phyloP scores from a whole-genome alignment of 192 early-diverging fungal genomes.

The Lunasporangiospora selenospora region DNA sequence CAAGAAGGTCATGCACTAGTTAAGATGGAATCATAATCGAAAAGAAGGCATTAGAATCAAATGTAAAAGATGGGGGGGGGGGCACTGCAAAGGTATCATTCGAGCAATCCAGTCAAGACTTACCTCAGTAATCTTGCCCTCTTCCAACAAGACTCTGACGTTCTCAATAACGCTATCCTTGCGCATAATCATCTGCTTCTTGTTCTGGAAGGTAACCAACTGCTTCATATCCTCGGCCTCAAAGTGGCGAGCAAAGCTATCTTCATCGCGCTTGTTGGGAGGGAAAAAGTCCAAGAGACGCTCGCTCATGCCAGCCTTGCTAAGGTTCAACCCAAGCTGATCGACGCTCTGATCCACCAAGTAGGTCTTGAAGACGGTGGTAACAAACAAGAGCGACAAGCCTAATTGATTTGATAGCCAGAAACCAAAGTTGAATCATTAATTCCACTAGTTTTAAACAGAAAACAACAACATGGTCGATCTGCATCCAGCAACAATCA shows the following conservation, averaged over 20 bases:
- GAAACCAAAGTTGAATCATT: too few relatives aligned
- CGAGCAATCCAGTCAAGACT: neutral
- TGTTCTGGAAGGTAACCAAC: slow-evolving; percentile 82
- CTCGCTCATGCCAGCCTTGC: slow-evolving; percentile 72
- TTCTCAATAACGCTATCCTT: slow-evolving; percentile 71
- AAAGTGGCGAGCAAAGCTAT: slow-evolving; percentile 91
- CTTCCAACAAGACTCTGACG: slow-evolving; percentile 68
- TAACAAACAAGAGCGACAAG: slow-evolving; percentile 82
- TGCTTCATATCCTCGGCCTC: slow-evolving; percentile 92
- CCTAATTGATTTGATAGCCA: slow-evolving; percentile 51
- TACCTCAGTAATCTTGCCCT: slow-evolving; percentile 64
- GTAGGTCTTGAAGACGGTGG: slow-evolving; percentile 81
- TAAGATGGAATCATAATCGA: neutral
- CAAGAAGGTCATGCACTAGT: slow-evolving; percentile 65
- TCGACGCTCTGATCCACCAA: slow-evolving; percentile 78
- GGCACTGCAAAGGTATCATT: slow-evolving; percentile 8
- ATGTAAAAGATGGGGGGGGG: neutral
- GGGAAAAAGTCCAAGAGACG: slow-evolving; percentile 92
- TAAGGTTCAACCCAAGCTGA: slow-evolving; percentile 76
- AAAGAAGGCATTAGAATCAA: neutral
- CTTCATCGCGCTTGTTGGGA: slow-evolving; percentile 86
- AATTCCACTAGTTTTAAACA: neutral
- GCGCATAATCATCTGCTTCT: slow-evolving; percentile 68
- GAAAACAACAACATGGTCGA: neutral
- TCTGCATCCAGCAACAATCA: neutral